phyloP scores from a whole-genome alignment of 352 stramenopile species.

The Phytophthora palmivora region DNA sequence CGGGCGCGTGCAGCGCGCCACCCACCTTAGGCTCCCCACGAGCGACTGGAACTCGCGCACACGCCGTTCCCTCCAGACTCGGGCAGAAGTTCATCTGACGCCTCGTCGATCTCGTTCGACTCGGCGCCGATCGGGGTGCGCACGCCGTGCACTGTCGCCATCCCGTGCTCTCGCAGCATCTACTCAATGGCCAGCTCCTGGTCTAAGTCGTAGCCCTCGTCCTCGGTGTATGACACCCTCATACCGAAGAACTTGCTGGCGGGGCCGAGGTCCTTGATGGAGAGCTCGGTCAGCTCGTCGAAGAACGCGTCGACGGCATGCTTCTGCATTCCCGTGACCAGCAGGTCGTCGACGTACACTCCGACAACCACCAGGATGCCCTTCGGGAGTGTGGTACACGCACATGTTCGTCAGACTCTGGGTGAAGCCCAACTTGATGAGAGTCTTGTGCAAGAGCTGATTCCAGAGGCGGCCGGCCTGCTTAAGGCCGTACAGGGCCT shows the following conservation, averaged over 20 bases:
- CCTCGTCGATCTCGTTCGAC: neutral
- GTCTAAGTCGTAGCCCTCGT: constrained; percentile 17
- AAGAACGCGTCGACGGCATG: constrained; percentile 16
- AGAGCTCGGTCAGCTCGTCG: constrained; percentile 9
- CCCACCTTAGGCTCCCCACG: constrained; percentile 40
- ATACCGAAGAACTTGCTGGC: constrained; percentile 41
- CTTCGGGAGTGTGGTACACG: too few species aligned
- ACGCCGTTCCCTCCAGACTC: neutral
- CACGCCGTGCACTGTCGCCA: constrained; percentile 25
- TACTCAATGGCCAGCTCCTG: constrained; percentile 32
- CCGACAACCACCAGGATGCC: too few species aligned
- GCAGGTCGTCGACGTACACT: too few species aligned
- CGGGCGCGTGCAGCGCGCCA: constrained; percentile 33
- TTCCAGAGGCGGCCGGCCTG: too few species aligned
- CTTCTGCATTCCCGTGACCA: constrained; percentile 7
- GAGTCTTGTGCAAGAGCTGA: too few species aligned
- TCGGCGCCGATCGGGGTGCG: constrained; percentile 21
- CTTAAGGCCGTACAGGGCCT: too few species aligned
- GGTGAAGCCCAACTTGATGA: too few species aligned
- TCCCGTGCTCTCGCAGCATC: constrained; percentile 22
- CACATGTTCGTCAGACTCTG: too few species aligned
- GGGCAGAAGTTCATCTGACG: neutral
- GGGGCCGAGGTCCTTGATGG: constrained; percentile 38
- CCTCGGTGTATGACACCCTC: constrained; percentile 15
- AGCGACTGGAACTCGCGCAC: constrained; percentile 43